Evolutionary conservation across 371 early-diverging fungal species (phyloP), one percentile per base, ranked within the genome.

Genomic region (Mortierella sp.): DNA sequence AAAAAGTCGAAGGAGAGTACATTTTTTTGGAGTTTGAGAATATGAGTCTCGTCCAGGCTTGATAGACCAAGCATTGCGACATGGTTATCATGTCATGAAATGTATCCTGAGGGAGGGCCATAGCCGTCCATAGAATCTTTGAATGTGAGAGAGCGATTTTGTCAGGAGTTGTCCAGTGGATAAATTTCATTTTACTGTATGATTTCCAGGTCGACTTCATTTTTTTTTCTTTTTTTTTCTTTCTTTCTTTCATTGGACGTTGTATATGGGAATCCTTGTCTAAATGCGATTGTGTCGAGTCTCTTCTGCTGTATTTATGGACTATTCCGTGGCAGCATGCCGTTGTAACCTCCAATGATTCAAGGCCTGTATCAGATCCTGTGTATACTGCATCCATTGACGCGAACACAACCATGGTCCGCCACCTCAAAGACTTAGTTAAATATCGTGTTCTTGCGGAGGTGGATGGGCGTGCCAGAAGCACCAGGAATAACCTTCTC

Each of bases 401-500:
- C 37, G 37, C 9, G 37, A 37, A 37, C 37, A 37, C 37, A 37
- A 37, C 9, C 37, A 37, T 37, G 9, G 37, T 9, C 37, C 9
- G 37, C 9, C 37, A 37, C 37, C 37, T 37, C 37, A 9, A 9
- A 37, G 37, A 9, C 37, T 37, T 37, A 90, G 77, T 85, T 87
- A 83, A 87, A 87, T 72, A 91, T 84, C 28, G 92, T 92, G 61
- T 90, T 91, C 82, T 88, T 84, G 83, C 91, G 91, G 60, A 92
- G 84, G 70, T 93, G 92, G 62, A 95, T 82, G 46, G 89, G 92
- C 21, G 86, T 87, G 66, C 86, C 82, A 37, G 92, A 88, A 44
- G 93, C 84, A 44, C 89, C 95, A 66, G 94, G 93, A 65, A 95
- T 92, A 69, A 85, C 86, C 87, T 95, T 94, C 68, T 90, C 88